Evolutionary conservation across 192 early-diverging fungal species (phyloP).

Genomic region (Backusella luteola): DNA sequence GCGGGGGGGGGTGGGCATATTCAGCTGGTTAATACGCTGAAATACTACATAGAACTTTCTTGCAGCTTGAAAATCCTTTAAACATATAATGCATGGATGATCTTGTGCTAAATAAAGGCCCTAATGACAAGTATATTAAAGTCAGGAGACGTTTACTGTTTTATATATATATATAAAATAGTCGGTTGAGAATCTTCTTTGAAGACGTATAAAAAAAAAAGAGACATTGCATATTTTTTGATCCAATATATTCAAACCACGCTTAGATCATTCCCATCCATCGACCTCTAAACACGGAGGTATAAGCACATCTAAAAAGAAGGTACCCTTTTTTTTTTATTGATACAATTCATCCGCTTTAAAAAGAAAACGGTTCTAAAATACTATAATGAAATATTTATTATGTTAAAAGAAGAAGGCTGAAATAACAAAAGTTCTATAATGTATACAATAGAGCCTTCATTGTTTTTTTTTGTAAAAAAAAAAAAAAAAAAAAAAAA

Average conservation of each 20-base stretch:
- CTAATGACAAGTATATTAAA: constrained; percentile 7
- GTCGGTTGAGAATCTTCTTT: neutral
- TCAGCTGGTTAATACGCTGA: constrained; percentile 2
- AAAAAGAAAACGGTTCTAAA: neutral
- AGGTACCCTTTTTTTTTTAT: neutral
- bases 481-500: neutral
- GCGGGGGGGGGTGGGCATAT: neutral
- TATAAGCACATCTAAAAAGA: neutral
- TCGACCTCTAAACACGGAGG: neutral
- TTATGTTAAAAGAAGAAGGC: neutral
- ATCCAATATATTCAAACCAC: constrained; percentile 6
- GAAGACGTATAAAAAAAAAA: neutral
- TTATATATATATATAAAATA: constrained; percentile 3
- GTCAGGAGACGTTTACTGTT: constrained; percentile 4
- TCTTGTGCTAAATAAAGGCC: constrained; percentile 1
- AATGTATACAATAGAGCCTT: neutral
- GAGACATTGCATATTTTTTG: neutral
- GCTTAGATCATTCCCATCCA: neutral
- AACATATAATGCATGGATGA: constrained; percentile 8
- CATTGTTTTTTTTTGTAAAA: neutral
- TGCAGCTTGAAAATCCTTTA: constrained; percentile 11
- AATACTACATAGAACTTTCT: constrained; percentile 14
- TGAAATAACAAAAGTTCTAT: neutral
- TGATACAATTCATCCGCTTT: neutral
- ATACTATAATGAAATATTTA: neutral